These are phyloP conservation scores for Brachypodium distachyon DNA, from an alignment of 202 grass and related monocot genomes.

Conservation along the genomic window DNA sequence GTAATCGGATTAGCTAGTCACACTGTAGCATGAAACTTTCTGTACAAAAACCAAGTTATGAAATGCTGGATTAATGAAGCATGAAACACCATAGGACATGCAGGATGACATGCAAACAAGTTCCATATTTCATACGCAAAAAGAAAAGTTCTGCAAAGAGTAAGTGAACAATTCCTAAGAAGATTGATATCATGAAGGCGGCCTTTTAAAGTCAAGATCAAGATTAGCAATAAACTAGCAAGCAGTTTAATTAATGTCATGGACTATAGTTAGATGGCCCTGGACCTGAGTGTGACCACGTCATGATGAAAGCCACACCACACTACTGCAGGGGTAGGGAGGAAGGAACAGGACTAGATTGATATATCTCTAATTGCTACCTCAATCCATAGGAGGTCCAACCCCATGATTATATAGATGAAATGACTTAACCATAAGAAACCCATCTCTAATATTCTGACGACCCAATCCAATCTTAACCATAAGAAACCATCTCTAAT, in stretches of 20 bases:
- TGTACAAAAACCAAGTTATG: not conserved
- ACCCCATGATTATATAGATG: not conserved
- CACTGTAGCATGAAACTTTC: not conserved
- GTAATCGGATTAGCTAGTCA: not conserved
- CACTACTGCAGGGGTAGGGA: not conserved
- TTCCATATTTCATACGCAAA: too few relatives aligned
- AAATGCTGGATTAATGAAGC: too few relatives aligned
- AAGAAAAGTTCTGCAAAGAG: constrained; percentile 10
- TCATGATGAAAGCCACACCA: not conserved
- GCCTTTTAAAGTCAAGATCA: not conserved
- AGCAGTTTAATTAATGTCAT: not conserved
- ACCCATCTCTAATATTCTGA: not conserved
- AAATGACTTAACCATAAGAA: not conserved
- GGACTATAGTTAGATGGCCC: not conserved
- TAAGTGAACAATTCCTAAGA: not conserved
- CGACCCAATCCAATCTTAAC: not conserved
- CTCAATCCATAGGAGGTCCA: not conserved
- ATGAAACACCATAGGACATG: not conserved
- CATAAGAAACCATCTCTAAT: not conserved
- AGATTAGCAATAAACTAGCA: not conserved
- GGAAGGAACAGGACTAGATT: not conserved
- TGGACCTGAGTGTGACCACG: not conserved
- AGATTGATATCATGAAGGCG: not conserved
- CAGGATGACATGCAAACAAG: not conserved
- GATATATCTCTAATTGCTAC: not conserved